Evolutionary conservation across 2,329 filamentous ascomycete genomes (phyloP), one percentile per base, ranked within the genome.

Genomic region (Colletotrichum incanum): DNA sequence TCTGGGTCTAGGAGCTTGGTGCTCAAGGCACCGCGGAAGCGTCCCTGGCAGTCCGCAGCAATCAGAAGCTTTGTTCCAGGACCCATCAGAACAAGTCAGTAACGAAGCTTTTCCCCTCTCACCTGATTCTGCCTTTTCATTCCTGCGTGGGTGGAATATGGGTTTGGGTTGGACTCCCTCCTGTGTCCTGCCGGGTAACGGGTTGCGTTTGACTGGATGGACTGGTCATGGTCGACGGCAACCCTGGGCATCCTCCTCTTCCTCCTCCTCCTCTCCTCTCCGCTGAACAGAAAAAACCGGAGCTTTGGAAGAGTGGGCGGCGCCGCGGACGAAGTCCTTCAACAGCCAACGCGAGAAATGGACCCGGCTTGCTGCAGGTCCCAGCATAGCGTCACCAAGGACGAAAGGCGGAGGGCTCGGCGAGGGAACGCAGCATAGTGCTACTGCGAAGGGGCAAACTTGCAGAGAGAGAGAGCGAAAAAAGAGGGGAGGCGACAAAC

Each of bases 281-380:
- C 65, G 60, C 70, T 54, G 31, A 47, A 55, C 28, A 64, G n/a
- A 64, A 64, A 64, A 65, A 70, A 64, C 45, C 52, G 59, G 65
- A 60, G 52, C 54, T 43, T 66, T 72, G 66, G 60, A 55, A 49
- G 70, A 70, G 65, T 52, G 70, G 69, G 47, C 43, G 39, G 65
- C 37, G 43, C 58, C 45, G 54, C 65, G 54, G 59, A 69, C 60
- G 65, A 59, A 23, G 69, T 72, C 70, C 65, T 70, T 70, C 65
- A 72, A 60, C 65, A 68, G 65, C 59, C 52, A 69, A 69, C 65
- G 59, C 54, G 58, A 68, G 64, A 58, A 49, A 70, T 63, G 54
- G 65, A 70, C 26, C 69, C 65, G 54, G 60, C 65, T 60, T 64
- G 52, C 70, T 72, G 65, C 70, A 72, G 70, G 70, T 72, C 70